Evolutionary conservation across 1,284 basidiomycete genomes (phyloP).

Genomic region (Mycena sp.): DNA sequence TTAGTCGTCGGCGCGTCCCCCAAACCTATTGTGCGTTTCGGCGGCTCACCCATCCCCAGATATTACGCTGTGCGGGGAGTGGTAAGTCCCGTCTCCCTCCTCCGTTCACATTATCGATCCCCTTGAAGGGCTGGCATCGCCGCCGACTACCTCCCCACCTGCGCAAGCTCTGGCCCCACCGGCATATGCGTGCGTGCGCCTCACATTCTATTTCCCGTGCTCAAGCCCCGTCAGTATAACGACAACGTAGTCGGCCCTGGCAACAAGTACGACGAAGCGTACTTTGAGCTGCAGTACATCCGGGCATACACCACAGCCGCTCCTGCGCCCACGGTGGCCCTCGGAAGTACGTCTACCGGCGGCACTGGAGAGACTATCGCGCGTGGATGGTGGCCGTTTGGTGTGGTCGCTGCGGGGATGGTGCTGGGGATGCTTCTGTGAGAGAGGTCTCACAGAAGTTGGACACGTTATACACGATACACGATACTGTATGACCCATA

Average conservation of each 20-base stretch:
- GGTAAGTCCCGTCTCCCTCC: conserved; percentile 36
- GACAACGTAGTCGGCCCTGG: conserved; percentile 53
- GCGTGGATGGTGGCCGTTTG: too few relatives aligned
- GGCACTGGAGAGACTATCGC: not conserved
- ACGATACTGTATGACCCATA: too few relatives aligned
- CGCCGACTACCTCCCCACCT: conserved; percentile 35
- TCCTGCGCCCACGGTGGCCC: conserved; percentile 35
- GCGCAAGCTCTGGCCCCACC: conserved; percentile 37
- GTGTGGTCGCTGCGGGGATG: too few relatives aligned
- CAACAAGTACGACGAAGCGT: conserved; percentile 41
- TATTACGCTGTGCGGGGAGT: conserved; percentile 48
- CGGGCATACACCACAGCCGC: conserved; percentile 43
- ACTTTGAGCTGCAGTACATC: conserved; percentile 43
- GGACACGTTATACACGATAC: too few relatives aligned
- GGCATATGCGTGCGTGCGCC: conserved; percentile 39
- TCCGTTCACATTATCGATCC: not conserved
- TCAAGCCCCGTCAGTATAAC: conserved; percentile 42
- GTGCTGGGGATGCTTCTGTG: too few relatives aligned
- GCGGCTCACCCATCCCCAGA: conserved; percentile 9
- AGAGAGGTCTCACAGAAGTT: too few relatives aligned
- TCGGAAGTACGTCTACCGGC: conserved; percentile 6
- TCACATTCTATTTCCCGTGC: not conserved
- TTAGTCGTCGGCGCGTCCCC: conserved; percentile 56
- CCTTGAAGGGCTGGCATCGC: conserved; percentile 40
- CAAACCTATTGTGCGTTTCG: not conserved